Conservation (phyloP, 352 stramenopile species). For the Elongisporangium anandrum region DNA sequence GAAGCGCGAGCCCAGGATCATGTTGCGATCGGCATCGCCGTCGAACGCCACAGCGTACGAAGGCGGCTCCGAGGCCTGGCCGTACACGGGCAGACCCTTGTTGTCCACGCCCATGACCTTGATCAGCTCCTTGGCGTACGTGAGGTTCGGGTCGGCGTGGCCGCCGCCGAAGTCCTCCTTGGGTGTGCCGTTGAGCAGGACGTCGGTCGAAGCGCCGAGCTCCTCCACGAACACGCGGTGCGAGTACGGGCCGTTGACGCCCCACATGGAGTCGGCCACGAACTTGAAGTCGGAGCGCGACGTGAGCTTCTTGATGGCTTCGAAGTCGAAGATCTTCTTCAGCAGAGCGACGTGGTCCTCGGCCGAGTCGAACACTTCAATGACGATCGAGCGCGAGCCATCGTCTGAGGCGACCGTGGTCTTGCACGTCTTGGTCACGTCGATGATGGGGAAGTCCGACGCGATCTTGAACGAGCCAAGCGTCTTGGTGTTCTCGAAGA, state of each 20-base stretch:
- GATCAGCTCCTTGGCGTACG: slow-evolving; percentile 96
- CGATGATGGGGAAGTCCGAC: slow-evolving; percentile 73
- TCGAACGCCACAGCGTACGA: slow-evolving; percentile 96
- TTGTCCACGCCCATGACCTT: slow-evolving; percentile 93
- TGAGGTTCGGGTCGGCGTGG: slow-evolving; percentile 99
- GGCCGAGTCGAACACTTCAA: slow-evolving; percentile 97
- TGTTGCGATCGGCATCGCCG: slow-evolving; percentile 98
- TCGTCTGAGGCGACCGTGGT: slow-evolving; percentile 76
- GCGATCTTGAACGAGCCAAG: slow-evolving; percentile 94
- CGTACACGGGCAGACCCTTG: slow-evolving; percentile 72
- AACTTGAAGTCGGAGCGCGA: slow-evolving; percentile 93
- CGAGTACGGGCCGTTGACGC: slow-evolving; percentile 96
- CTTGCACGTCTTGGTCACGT: slow-evolving; percentile 70
- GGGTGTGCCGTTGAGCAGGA: slow-evolving; percentile 91
- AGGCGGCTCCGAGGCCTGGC: slow-evolving; percentile 67
- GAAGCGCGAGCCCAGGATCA: slow-evolving; percentile 97
- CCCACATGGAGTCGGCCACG: slow-evolving; percentile 97
- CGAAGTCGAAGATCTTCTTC: slow-evolving; percentile 98
- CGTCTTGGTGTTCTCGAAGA: slow-evolving; percentile 94
- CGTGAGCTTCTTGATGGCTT: slow-evolving; percentile 90
- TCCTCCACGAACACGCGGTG: slow-evolving; percentile 95
- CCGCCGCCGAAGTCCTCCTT: slow-evolving; percentile 96
- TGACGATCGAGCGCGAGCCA: slow-evolving; percentile 87
- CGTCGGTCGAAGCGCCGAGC: slow-evolving; percentile 80
- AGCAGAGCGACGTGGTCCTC: slow-evolving; percentile 95